Evolutionary conservation across 2,329 filamentous ascomycete genomes (phyloP), one percentile per base, ranked within the genome.

Genomic region (Diplodia sapinea): DNA sequence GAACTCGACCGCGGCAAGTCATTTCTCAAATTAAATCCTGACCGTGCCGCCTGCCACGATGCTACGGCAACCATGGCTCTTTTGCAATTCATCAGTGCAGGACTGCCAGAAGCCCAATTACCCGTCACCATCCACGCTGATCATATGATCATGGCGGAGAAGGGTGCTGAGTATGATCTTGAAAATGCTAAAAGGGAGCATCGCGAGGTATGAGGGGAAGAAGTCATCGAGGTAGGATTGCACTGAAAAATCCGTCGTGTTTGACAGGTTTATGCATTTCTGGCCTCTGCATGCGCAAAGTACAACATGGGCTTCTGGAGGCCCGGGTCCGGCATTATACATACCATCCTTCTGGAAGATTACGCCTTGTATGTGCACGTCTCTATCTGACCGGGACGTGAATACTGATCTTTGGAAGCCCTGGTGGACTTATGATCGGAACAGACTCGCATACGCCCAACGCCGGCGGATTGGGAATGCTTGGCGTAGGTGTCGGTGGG

Each of bases 241-340:
- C 12, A 9, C 17, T 29, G 29, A 54, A 11, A 15, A 15, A 9
- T 17, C 26, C 12, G 26, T 2, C 6, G 31, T 9, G 8, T 33
- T 26, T 52, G n/a, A 15, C 79, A 82, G 47, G 79, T 81, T 0
- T 81, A 81, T 64, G 74, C 75, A 0, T 81, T 81, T 47, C 69
- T 80, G 4, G 75, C 74, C 59, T 79, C 76, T 47, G 77, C 78
- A 6, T 77, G 78, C 11, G 79, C 78, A 68, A 83, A 82, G 68
- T 83, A 84, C 23, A 79, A 80, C 1, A 83, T 84, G 67, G 77
- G 79, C 65, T 79, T 79, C 51, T 79, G 77, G 77, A 76, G 76
- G 29, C 77, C 77, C 12, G 77, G 77, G 20, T 77, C 77, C 12
- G 77, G 77, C 47, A 79, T 79, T 52, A 79, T 81, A 23, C 79